phyloP scores from a whole-genome alignment of 2,329 filamentous ascomycete genomes.

The Ceratocystiopsis brevicomis region DNA sequence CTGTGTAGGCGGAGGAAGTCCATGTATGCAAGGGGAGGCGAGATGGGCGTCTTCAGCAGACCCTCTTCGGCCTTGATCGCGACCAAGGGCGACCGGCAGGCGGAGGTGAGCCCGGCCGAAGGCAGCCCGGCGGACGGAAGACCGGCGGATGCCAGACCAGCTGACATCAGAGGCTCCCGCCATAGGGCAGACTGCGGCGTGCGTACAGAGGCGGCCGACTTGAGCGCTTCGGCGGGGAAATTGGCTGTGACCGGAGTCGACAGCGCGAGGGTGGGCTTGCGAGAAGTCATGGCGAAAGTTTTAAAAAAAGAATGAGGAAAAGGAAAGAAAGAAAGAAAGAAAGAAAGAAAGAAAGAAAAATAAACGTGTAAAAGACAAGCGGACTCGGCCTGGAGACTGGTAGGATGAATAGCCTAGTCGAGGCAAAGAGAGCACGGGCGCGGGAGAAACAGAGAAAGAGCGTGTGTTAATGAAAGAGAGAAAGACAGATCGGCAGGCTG shows the following conservation, averaged over 20 bases:
- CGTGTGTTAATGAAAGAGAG: background rate
- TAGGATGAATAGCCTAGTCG: too few species aligned
- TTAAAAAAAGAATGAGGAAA: too few species aligned
- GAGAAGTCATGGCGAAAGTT: constrained; percentile 26
- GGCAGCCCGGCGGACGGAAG: constrained; percentile 22
- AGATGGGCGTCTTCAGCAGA: constrained; percentile 64
- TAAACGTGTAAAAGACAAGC: too few species aligned
- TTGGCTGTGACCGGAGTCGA: constrained; percentile 43
- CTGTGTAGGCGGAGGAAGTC: constrained; percentile 67
- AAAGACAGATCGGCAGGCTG: background rate
- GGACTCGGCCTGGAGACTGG: too few species aligned
- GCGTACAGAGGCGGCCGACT: constrained; percentile 30
- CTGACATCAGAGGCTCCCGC: constrained; percentile 19
- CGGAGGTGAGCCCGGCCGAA: constrained; percentile 21
- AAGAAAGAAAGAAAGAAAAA: too few species aligned
- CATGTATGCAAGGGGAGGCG: constrained; percentile 72
- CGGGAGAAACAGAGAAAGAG: constrained; percentile 9
- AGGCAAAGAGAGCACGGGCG: constrained; percentile 24
- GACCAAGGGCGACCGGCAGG: constrained; percentile 23
- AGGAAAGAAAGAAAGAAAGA: background rate
- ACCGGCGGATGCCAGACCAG: constrained; percentile 15
- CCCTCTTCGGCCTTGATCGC: constrained; percentile 50
- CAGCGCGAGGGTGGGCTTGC: constrained; percentile 38
- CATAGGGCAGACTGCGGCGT: constrained; percentile 48
- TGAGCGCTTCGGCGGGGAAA: constrained; percentile 27